Conservation (phyloP, 192 early-diverging fungal genomes). For the Spizellomyces punctatus region DNA sequence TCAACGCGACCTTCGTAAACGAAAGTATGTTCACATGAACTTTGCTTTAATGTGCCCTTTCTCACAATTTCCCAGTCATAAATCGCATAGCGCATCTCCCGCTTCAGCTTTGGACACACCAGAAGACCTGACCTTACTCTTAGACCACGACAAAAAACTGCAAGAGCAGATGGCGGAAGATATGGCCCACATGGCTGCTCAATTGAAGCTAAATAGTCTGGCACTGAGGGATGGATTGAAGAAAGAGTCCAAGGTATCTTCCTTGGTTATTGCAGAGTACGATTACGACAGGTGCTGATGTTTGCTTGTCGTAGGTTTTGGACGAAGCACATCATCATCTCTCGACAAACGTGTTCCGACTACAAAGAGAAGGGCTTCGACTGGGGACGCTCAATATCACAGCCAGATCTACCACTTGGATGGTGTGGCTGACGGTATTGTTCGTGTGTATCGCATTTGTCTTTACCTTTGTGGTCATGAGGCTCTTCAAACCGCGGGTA, state of each 20-base stretch:
- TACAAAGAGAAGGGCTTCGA: slow-evolving; percentile 15
- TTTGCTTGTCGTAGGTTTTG: slow-evolving; percentile 12
- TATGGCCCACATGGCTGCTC: slow-evolving; percentile 11
- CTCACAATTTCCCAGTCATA: background rate
- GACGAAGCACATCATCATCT: slow-evolving; percentile 19
- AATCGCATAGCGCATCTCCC: background rate
- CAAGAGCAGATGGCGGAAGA: slow-evolving; percentile 35
- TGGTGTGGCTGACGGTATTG: slow-evolving; percentile 26
- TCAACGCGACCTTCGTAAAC: slow-evolving; percentile 3
- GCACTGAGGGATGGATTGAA: slow-evolving; percentile 24
- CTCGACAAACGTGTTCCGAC: slow-evolving; percentile 7
- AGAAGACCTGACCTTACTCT: background rate
- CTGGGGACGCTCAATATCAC: slow-evolving; percentile 15
- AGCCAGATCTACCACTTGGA: slow-evolving; percentile 29
- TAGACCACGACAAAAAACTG: slow-evolving; percentile 17
- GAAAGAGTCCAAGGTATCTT: slow-evolving; percentile 21
- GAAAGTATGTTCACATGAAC: background rate
- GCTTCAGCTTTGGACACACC: background rate
- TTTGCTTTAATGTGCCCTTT: background rate
- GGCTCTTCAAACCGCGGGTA: slow-evolving; percentile 16
- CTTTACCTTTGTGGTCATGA: slow-evolving; percentile 29
- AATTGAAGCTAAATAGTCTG: slow-evolving; percentile 21
- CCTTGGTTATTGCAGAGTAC: background rate
- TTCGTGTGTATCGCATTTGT: slow-evolving; percentile 29
- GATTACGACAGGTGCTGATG: background rate